Evolutionary conservation across 208 protist genomes (phyloP).

Genomic region (Leishmania guyanensis): DNA sequence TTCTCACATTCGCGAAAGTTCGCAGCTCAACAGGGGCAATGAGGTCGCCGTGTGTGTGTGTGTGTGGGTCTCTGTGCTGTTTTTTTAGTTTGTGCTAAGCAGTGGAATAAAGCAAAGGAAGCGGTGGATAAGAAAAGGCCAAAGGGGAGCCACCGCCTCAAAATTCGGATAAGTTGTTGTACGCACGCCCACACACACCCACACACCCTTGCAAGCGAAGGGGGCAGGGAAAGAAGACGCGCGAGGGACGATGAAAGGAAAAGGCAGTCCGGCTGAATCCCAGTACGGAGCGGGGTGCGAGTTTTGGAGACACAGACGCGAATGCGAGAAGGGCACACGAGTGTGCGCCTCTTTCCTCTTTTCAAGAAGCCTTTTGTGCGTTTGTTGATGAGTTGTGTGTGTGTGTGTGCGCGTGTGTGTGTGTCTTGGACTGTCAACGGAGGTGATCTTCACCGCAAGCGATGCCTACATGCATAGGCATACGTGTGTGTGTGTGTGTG

Average conservation of each 20-base stretch:
- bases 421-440: not conserved
- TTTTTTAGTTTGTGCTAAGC: not conserved
- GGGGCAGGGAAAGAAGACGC: not conserved
- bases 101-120: not conserved
- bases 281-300: not conserved
- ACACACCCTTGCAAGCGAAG: constrained; percentile 2
- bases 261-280: not conserved
- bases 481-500: not conserved
- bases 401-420: not conserved
- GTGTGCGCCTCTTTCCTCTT: not conserved
- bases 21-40: too few species aligned
- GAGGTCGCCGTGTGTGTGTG: not conserved
- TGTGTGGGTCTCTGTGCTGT: not conserved
- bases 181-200: not conserved
- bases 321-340: not conserved
- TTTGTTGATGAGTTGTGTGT: not conserved
- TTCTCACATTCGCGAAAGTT: not conserved
- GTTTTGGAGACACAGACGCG: not conserved
- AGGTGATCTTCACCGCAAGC: not conserved
- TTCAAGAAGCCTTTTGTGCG: not conserved
- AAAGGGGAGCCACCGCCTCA: too few species aligned
- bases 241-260: not conserved
- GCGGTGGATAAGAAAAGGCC: not conserved
- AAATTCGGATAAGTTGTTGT: not conserved
- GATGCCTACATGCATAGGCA: not conserved